Conservation (phyloP, 108 stramenopile species). For the Seminavis robusta region DNA sequence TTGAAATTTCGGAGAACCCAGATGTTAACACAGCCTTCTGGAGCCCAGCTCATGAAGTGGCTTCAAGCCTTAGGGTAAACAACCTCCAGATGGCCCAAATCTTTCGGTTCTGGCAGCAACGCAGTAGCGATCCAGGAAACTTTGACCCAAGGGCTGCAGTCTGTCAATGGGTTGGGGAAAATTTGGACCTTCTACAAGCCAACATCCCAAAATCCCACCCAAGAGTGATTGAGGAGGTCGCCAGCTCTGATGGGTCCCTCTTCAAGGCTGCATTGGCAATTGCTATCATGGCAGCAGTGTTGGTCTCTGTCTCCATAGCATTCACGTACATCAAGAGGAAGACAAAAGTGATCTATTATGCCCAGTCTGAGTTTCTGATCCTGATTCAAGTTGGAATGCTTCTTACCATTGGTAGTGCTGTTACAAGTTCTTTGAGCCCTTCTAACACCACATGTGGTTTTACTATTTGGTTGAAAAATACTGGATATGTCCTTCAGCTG, state of each 20-base stretch:
- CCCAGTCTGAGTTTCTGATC: slow-evolving; percentile 27
- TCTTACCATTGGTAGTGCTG: slow-evolving; percentile 18
- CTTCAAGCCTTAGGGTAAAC: no score
- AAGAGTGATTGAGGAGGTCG: background rate
- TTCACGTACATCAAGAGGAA: slow-evolving; percentile 4
- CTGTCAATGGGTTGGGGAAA: slow-evolving; percentile 31
- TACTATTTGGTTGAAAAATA: slow-evolving; percentile 23
- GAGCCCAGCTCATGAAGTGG: no score
- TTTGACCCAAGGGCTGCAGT: slow-evolving; percentile 24
- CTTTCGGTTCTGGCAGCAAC: no score
- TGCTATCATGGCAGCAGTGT: slow-evolving; percentile 4
- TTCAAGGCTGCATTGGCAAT: slow-evolving; percentile 7
- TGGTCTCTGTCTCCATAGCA: slow-evolving; percentile 1
- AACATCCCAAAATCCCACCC: slow-evolving; percentile 22
- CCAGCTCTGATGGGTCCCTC: background rate
- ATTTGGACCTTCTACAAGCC: slow-evolving; percentile 8
- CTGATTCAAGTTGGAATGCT: slow-evolving; percentile 23
- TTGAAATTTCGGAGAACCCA: no score
- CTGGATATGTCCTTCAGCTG: slow-evolving; percentile 33
- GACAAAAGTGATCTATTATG: slow-evolving; percentile 21
- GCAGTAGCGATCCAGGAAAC: background rate
- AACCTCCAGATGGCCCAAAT: no score
- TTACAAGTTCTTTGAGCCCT: slow-evolving; percentile 9
- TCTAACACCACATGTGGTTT: slow-evolving; percentile 12
- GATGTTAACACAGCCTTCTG: no score